These are phyloP conservation scores for Solanum paucissectum DNA, from an alignment of 257 asterid genomes.

Conservation along the genomic window DNA sequence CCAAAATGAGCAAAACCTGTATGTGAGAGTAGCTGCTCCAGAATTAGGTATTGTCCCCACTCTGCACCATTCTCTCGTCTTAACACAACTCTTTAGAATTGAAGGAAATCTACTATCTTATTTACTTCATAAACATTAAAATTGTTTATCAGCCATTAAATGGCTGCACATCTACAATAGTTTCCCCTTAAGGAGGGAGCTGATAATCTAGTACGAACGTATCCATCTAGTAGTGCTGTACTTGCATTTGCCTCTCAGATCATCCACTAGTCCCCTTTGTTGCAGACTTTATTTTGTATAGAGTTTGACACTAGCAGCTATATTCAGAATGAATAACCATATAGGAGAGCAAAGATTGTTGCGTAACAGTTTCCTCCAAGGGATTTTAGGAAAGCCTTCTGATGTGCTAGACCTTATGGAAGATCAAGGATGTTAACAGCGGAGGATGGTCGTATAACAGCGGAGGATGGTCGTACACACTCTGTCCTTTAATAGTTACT, in stretches of 20 bases:
- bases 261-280: background rate
- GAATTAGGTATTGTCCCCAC: background rate
- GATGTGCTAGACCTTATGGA: background rate
- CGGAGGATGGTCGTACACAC: background rate
- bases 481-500: background rate
- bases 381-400: background rate
- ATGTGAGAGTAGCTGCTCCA: background rate
- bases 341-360: background rate
- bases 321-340: background rate
- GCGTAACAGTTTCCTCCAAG: background rate
- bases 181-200: background rate
- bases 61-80: background rate
- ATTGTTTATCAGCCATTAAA: background rate
- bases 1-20: background rate
- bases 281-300: background rate
- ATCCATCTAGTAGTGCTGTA: background rate
- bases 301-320: background rate
- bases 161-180: background rate
- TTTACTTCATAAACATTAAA: background rate
- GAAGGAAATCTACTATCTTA: background rate
- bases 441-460: background rate
- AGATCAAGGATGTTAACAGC: background rate
- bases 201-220: background rate
- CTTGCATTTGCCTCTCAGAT: too few relatives aligned
- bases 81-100: background rate